phyloP scores from a whole-genome alignment of 2,329 filamentous ascomycete genomes.

The Orbilia oligospora region DNA sequence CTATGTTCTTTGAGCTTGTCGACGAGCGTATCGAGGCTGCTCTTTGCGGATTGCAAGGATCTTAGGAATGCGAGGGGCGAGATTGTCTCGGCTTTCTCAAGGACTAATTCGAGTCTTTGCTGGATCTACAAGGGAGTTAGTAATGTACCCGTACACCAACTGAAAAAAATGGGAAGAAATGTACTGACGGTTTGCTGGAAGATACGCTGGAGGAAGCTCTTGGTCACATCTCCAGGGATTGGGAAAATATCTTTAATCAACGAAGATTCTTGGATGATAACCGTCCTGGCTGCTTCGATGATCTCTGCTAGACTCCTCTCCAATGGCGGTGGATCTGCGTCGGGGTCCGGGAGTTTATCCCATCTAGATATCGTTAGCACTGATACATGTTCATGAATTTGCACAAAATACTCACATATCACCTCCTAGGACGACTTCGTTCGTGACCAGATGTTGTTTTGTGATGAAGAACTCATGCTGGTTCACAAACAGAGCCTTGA shows the following conservation, averaged over 20 bases:
- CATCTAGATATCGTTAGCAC: conserved; percentile 73
- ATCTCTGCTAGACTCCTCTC: conserved; percentile 93
- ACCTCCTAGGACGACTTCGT: conserved; percentile 83
- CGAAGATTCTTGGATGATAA: conserved; percentile 96
- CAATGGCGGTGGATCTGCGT: conserved; percentile 89
- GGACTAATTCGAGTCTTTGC: conserved; percentile 92
- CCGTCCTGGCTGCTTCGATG: conserved; percentile 92
- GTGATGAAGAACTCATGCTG: conserved; percentile 99
- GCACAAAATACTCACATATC: conserved; percentile 67
- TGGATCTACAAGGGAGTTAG: conserved; percentile 74
- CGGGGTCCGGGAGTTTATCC: conserved; percentile 94
- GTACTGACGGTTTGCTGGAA: conserved; percentile 84
- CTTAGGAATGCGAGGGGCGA: conserved; percentile 93
- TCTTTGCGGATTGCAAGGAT: conserved; percentile 89
- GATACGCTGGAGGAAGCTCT: conserved; percentile 92
- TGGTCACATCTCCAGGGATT: conserved; percentile 92
- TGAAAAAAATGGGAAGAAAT: neutral
- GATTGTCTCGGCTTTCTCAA: conserved; percentile 92
- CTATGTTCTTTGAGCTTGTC: conserved; percentile 84
- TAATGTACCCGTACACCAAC: neutral
- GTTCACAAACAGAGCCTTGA: conserved; percentile 96
- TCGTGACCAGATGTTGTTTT: conserved; percentile 88
- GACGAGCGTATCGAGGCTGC: conserved; percentile 87
- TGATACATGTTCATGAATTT: conserved; percentile 26
- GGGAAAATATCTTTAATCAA: conserved; percentile 98